Evolutionary conservation across 768 basidiomycete species (phyloP), one percentile per base, ranked within the genome.

Genomic region (Leccinum broughii): DNA sequence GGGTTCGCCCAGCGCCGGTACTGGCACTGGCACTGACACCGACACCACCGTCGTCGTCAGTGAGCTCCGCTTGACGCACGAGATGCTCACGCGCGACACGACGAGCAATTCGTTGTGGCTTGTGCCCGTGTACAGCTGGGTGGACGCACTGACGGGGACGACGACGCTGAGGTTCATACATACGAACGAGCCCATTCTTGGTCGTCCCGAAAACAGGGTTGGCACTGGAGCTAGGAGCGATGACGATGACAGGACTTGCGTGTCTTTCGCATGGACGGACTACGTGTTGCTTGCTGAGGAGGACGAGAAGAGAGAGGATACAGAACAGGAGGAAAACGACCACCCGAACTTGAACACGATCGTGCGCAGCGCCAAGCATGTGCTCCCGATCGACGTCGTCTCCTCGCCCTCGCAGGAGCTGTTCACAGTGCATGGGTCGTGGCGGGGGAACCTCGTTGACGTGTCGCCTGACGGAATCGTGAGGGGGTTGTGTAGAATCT

Each of bases 161-260:
- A 68, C 60, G 20, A 68, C 66, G 20, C 63, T 70, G 59, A 61
- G 68, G 10, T 69, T 70, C 59, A 52, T 68, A 55, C 63, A 70
- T 37, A 57, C 68, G 0, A 52, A 58, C 4, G 46, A 54, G 2
- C n/a, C 10, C 41, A 11, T 6, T 20, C 4, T 44, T 4, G 39
- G 6, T 41, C 39, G 17, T 41, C 8, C 17, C 14, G 37, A 39
- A 8, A 14, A 41, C 8, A 41, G 15, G 8, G 39, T 41, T 17
- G 37, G 37, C 15, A 41, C 39, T 4, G 17, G 39, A 41, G 17
- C 8, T 41, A n/a, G 17, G n/a, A 2, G n/a, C 41, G 7, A n/a
- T 3, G 17, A 20, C 41, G n/a, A 17, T 4, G n/a, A 44, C 2
- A 14, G 2, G 41, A n/a, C 10, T 10, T 20, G 9, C 10, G 41